A percentile compares a stretch with the other conserved stretches of the same genome.
These are phyloP conservation scores for Pseudogymnoascus sp. DNA, from an alignment of 2,329 filamentous ascomycete genomes.

Conservation along the genomic window DNA sequence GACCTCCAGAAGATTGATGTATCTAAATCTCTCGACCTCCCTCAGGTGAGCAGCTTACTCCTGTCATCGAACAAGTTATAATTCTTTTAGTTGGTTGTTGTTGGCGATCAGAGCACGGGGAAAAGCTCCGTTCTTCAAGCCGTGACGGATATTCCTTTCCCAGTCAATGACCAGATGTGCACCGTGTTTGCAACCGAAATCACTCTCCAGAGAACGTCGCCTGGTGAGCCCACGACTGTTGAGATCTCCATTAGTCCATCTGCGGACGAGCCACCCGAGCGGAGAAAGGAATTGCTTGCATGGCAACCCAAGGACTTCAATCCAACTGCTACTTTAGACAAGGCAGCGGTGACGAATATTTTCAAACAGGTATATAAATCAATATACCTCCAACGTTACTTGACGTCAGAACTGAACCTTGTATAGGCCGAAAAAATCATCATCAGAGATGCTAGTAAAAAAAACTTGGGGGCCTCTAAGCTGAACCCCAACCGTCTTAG, in stretches of 20 bases:
- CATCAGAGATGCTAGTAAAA: conserved; percentile 7
- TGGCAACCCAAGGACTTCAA: conserved; percentile 13
- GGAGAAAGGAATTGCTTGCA: not conserved
- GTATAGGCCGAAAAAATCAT: conserved; percentile 13
- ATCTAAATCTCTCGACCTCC: conserved; percentile 15
- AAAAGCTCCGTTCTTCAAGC: conserved; percentile 30
- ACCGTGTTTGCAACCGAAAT: conserved; percentile 41
- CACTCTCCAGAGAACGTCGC: conserved; percentile 25
- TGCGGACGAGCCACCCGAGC: conserved; percentile 7
- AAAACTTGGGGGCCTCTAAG: not conserved
- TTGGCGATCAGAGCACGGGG: conserved; percentile 36
- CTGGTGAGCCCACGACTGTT: conserved; percentile 9
- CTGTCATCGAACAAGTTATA: not conserved
- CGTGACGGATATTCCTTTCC: conserved; percentile 33
- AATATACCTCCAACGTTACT: not conserved
- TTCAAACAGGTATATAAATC: conserved; percentile 12
- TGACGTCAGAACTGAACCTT: not conserved
- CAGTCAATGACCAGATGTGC: conserved; percentile 32
- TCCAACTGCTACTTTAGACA: conserved; percentile 7
- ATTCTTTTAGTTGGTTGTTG: conserved; percentile 27
- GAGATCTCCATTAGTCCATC: conserved; percentile 12
- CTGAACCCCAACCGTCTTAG: conserved; percentile 12
- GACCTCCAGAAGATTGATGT: conserved; percentile 17
- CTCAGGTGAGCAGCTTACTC: conserved; percentile 12
- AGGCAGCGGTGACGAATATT: conserved; percentile 9